These are phyloP conservation scores for Aristolochia californica DNA, from an alignment of 164 flowering plant genomes.

Conservation along the genomic window DNA sequence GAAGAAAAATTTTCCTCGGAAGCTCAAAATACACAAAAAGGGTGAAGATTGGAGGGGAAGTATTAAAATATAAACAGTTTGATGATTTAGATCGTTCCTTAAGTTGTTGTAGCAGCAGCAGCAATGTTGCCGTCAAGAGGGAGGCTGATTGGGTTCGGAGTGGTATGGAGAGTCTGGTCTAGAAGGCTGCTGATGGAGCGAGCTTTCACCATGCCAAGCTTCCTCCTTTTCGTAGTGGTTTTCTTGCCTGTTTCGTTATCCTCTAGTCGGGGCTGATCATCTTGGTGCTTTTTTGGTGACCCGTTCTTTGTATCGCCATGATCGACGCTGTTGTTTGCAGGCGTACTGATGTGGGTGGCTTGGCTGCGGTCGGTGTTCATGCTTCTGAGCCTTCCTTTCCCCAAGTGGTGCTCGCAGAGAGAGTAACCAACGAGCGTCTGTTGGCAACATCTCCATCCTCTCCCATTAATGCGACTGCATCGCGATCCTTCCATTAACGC, in stretches of 20 bases:
- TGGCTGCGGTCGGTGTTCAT: constrained; percentile 34
- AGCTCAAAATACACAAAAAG: no score
- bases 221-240: constrained; percentile 43
- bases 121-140: not conserved
- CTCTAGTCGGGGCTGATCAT: not conserved
- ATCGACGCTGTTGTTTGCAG: not conserved
- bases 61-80: no score
- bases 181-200: constrained; percentile 67
- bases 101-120: not conserved
- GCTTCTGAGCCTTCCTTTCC: constrained; percentile 67
- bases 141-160: not conserved
- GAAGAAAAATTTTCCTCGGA: no score
- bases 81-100: no score
- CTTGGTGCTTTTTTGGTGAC: no score
- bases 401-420: constrained; percentile 84
- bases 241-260: constrained; percentile 20
- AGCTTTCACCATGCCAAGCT: constrained; percentile 68
- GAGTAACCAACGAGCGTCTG: constrained; percentile 79
- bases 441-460: constrained; percentile 90
- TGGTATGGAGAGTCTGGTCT: constrained; percentile 20
- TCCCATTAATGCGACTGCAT: constrained; percentile 82
- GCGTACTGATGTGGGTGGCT: not conserved
- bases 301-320: not conserved
- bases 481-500: constrained; percentile 62
- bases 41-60: no score